These are phyloP conservation scores for Oldenlandia corymbosa DNA, from an alignment of 257 asterid species.

Conservation along the genomic window DNA sequence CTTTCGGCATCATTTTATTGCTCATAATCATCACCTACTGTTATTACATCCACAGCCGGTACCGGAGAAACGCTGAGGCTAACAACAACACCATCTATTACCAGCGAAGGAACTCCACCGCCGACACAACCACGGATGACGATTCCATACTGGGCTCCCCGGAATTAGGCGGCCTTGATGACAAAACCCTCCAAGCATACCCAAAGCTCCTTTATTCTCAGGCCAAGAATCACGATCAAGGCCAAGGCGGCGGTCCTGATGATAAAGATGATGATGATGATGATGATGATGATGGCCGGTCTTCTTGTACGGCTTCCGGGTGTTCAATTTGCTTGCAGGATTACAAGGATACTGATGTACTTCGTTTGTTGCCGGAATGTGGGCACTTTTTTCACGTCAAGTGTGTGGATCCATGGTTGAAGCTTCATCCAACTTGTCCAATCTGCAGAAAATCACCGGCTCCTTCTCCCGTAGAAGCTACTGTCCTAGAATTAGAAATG, in stretches of 20 bases:
- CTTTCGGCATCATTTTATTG: background rate
- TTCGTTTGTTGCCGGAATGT: conserved; percentile 53
- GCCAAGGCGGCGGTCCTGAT: no score
- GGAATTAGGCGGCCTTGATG: conserved; percentile 27
- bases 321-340: conserved; percentile 64
- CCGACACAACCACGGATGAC: background rate
- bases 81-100: background rate
- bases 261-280: no score
- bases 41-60: background rate
- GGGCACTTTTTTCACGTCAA: conserved; percentile 52
- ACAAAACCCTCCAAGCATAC: conserved; percentile 29
- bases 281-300: conserved; percentile 16
- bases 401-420: conserved; percentile 63
- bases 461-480: conserved; percentile 13
- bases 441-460: conserved; percentile 47
- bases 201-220: conserved; percentile 39
- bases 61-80: background rate
- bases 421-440: conserved; percentile 49
- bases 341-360: conserved; percentile 47
- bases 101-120: background rate
- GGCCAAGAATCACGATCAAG: conserved; percentile 25
- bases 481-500: background rate
- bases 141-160: background rate
- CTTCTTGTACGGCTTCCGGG: conserved; percentile 18
- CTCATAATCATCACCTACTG: conserved; percentile 6